A percentile compares a stretch with the other conserved stretches of the same genome.
phyloP scores from a whole-genome alignment of 768 basidiomycete genomes.

The Saitozyma sp. region DNA sequence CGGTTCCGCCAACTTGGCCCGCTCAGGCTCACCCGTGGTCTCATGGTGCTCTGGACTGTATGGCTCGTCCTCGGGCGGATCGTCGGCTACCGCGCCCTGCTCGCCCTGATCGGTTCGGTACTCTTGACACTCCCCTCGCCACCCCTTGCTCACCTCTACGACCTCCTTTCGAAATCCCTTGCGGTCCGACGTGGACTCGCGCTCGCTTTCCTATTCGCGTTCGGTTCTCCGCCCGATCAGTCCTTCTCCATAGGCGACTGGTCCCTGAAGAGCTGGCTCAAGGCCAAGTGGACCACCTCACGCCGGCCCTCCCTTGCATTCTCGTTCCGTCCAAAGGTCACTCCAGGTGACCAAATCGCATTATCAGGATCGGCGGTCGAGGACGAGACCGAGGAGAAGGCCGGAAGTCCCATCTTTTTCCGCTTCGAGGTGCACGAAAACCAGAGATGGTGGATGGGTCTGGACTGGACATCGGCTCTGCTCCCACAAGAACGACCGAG shows the following conservation, averaged over 20 bases:
- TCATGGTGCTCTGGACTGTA: slow-evolving; percentile 36
- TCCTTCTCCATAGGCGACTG: slow-evolving; percentile 57
- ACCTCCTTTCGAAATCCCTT: slow-evolving; percentile 53
- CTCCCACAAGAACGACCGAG: slow-evolving; percentile 86
- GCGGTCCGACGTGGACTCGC: slow-evolving; percentile 64
- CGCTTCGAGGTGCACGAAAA: slow-evolving; percentile 90
- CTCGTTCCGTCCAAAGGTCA: slow-evolving; percentile 58
- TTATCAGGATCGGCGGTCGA: slow-evolving; percentile 8
- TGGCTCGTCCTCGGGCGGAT: slow-evolving; percentile 39
- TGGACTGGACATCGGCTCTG: slow-evolving; percentile 92
- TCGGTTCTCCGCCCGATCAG: slow-evolving; percentile 63
- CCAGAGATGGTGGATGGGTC: slow-evolving; percentile 96
- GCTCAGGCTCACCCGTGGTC: slow-evolving; percentile 25
- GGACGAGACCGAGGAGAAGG: slow-evolving; percentile 17
- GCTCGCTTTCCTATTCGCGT: slow-evolving; percentile 67
- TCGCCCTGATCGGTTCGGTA: slow-evolving; percentile 32
- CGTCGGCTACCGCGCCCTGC: slow-evolving; percentile 27
- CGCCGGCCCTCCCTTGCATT: slow-evolving; percentile 58
- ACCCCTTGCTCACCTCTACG: slow-evolving; percentile 36
- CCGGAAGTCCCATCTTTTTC: slow-evolving; percentile 57
- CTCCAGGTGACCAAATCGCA: slow-evolving; percentile 13
- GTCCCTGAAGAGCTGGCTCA: slow-evolving; percentile 69
- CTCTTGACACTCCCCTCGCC: slow-evolving; percentile 45
- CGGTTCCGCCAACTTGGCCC: slow-evolving; percentile 29
- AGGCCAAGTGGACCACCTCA: slow-evolving; percentile 61